Evolutionary conservation across 2,329 filamentous ascomycete species (phyloP).

Genomic region (Aquanectria penicillioides): DNA sequence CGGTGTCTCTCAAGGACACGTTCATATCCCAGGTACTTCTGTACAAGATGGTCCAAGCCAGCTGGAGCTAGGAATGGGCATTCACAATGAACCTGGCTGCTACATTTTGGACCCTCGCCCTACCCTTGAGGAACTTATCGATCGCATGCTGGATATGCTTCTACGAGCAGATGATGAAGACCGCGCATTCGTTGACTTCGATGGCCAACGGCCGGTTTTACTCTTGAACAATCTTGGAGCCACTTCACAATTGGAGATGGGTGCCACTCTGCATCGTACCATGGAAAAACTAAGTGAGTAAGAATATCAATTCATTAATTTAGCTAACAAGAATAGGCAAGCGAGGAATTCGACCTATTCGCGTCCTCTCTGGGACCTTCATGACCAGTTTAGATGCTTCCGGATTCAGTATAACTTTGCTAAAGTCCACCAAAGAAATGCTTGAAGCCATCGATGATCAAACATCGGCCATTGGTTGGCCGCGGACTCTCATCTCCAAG

Average conservation of each 20-base stretch:
- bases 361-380: constrained; percentile 58
- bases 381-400: constrained; percentile 79
- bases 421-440: constrained; percentile 1
- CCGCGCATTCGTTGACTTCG: constrained; percentile 1
- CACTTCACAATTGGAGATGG: constrained; percentile 32
- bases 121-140: background rate
- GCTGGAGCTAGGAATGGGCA: constrained; percentile 61
- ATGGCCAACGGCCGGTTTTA: constrained; percentile 17
- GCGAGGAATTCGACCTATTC: no score
- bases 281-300: constrained; percentile 24
- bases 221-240: constrained; percentile 37
- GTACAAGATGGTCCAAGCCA: background rate
- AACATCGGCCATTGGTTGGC: background rate
- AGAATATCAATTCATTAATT: constrained; percentile 53
- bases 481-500: background rate
- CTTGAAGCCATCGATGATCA: background rate
- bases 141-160: constrained; percentile 65
- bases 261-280: constrained; percentile 30
- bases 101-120: background rate
- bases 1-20: constrained; percentile 49
- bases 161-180: constrained; percentile 45
- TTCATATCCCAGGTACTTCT: constrained; percentile 60
- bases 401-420: constrained; percentile 72
- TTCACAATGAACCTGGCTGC: constrained; percentile 33
- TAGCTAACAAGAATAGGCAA: no score